Evolutionary conservation across 805 yeast species (phyloP), one percentile per base, ranked within the genome.

Genomic region (Saccharomycopsis fibuligera): DNA sequence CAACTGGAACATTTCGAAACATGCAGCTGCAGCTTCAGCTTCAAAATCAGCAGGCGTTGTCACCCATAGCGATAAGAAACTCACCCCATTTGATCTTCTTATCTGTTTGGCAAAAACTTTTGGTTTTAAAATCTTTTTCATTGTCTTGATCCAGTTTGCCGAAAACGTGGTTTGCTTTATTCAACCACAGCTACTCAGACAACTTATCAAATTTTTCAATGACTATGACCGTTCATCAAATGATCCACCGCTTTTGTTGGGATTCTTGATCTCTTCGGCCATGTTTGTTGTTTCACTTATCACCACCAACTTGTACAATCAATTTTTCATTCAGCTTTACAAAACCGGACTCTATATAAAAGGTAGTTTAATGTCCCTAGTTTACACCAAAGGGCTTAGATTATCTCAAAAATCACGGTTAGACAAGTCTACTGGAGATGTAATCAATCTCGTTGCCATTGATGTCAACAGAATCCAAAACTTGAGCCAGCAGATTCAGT

Each of bases 361-460:
- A 57, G 75, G 88, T 2, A 75, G 89, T 0, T 66, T 90, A 55
- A 76, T 78, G 62, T 68, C 83, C n/a, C 62, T 86, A 54, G 67
- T 86, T 17, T 88, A 83, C 61, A 73, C 75, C 41, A 89, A 89
- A 62, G 72, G 90, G 0, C 68, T 88, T 50, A 69, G 62, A 22
- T 65, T 89, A 14, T 79, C 95, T 1, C 74, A 78, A 5, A 81
- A 79, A 42, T 76, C 87, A 4, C 74, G 81, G 52, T 70, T 72
- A 25, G 69, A 72, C n/a, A 68, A 74, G 54, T 66, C 87, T 1
- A 75, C 90, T 2, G 95, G 95, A 55, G 95, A 86, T 55, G 84
- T 88, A 45, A 74, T 87, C 54, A 87, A 86, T 58, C 71, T 83
- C 58, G 75, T 86, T 71, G 76, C 91, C n/a, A 88, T 85, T 29